Base-by-base conservation (phyloP, 345 rosid genomes). In the Hypericum perforatum region DNA sequence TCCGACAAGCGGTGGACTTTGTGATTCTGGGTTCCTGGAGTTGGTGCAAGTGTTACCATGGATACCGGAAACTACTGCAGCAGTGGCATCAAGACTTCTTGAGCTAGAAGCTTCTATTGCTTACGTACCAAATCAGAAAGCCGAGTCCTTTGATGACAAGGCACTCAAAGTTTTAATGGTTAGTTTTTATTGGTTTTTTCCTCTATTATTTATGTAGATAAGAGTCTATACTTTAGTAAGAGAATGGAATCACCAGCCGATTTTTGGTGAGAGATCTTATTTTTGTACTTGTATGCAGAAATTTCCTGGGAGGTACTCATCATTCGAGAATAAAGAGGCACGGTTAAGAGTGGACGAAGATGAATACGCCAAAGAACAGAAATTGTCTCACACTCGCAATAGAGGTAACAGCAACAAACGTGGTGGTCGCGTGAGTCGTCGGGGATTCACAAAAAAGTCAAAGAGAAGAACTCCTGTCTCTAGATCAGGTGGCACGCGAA, bases 11-110 rank as follows among this genome's bases (percentile, higher is more conserved):
- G 37, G 54, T 60, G 53, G 63, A 44, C 14, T 45, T 54, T 40
- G 56, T 58, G 75, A 65, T 56, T 59, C 44, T 52, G 52, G 61
- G 56, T 70, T 70, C 64, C 48, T 41, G 15, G 72, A 44, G 39
- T 76, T 75, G 11, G 78, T 84, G 64, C 58, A 75, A 45, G 76
- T 86, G 38, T 85, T 94, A 51, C 94, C 99, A n/a, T 94, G 99
- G 99, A 74, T 89, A 64, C 99, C 99, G n/a, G 77, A 67, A 73
- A 82, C 96, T 38, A 67, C 77, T 54, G 74, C 92, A 46, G 99
- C 97, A 36, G 82, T 79, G 52, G 91, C 89, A 67, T 56, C 86
- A 64, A 82, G 99, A 75, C 89, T 94, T 68, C 71, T 77, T 41
- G 97, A 89, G 62, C 75, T 94, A 37, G 97, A 89, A 62, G 61